These are phyloP conservation scores for Nitzschia putrida DNA, from an alignment of 108 stramenopile genomes.

Conservation along the genomic window DNA sequence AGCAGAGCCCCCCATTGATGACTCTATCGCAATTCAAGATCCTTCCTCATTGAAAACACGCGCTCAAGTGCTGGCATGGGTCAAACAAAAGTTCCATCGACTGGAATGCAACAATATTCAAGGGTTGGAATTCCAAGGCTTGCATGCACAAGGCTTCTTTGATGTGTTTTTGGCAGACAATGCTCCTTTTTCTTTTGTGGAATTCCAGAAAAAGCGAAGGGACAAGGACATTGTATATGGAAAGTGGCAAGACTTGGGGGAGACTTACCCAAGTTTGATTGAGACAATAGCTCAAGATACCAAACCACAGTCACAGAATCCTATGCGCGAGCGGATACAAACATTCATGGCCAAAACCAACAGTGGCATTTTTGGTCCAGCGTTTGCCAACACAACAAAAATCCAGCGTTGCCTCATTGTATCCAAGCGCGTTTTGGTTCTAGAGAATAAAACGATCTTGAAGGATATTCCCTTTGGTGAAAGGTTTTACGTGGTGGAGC, in stretches of 20 bases:
- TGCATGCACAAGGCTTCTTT: slow-evolving; percentile 71
- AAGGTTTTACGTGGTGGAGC: slow-evolving; percentile 71
- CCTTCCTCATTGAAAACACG: slow-evolving; percentile 8
- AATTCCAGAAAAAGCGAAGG: slow-evolving; percentile 69
- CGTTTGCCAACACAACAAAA: slow-evolving; percentile 75
- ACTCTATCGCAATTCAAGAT: background rate
- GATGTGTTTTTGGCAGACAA: slow-evolving; percentile 77
- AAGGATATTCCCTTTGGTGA: slow-evolving; percentile 77
- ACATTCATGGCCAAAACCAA: slow-evolving; percentile 75
- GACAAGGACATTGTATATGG: slow-evolving; percentile 76
- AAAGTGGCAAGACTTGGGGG: slow-evolving; percentile 49
- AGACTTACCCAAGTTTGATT: slow-evolving; percentile 8
- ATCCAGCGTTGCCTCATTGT: slow-evolving; percentile 61
- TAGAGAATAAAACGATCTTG: slow-evolving; percentile 67
- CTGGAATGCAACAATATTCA: slow-evolving; percentile 49
- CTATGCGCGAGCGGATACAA: slow-evolving; percentile 46
- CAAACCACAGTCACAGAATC: slow-evolving; percentile 1
- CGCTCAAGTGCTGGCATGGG: slow-evolving; percentile 25
- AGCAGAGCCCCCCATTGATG: background rate
- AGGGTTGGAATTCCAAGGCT: slow-evolving; percentile 53
- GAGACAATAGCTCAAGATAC: slow-evolving; percentile 6
- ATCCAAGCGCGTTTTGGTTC: slow-evolving; percentile 53
- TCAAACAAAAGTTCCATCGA: slow-evolving; percentile 39
- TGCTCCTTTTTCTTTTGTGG: slow-evolving; percentile 74
- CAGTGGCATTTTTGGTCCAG: slow-evolving; percentile 71